phyloP scores from a whole-genome alignment of 1,284 basidiomycete genomes.

The Cutaneotrichosporon dermatis region DNA sequence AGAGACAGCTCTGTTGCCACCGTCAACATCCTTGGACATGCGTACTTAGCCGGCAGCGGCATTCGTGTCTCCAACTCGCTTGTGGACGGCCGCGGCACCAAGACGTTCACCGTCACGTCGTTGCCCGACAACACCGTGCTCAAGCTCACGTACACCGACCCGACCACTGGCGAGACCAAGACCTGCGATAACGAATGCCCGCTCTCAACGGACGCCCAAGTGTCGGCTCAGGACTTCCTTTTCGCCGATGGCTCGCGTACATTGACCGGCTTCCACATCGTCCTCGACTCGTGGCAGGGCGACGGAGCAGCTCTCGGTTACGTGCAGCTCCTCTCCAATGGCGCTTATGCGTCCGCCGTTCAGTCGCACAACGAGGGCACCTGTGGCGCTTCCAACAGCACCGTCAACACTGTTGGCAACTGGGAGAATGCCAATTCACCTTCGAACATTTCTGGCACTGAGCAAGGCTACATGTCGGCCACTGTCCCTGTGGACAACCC shows the following conservation, averaged over 20 bases:
- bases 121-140: slow-evolving; percentile 82
- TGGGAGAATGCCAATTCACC: slow-evolving; percentile 63
- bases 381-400: slow-evolving; percentile 11
- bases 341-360: slow-evolving; percentile 46
- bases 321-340: slow-evolving; percentile 83
- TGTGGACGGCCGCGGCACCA: slow-evolving; percentile 70
- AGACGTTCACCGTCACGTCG: slow-evolving; percentile 75
- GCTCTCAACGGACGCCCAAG: slow-evolving; percentile 63
- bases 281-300: slow-evolving; percentile 71
- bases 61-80: slow-evolving; percentile 89
- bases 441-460: slow-evolving; percentile 73
- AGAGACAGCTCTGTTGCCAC: slow-evolving; percentile 64
- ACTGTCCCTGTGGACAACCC: slow-evolving; percentile 55
- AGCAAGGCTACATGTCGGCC: slow-evolving; percentile 68
- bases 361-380: slow-evolving; percentile 52
- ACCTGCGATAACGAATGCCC: slow-evolving; percentile 71
- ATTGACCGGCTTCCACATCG: slow-evolving; percentile 66
- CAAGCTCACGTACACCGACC: slow-evolving; percentile 72
- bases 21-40: slow-evolving; percentile 70
- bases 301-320: slow-evolving; percentile 76
- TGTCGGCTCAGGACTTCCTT: slow-evolving; percentile 62
- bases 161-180: slow-evolving; percentile 63
- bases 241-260: slow-evolving; percentile 63
- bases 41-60: slow-evolving; percentile 59
- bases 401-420: slow-evolving; percentile 58